Conservation (phyloP, 139 green algal genomes). For the Ettlia oleoabundans region DNA sequence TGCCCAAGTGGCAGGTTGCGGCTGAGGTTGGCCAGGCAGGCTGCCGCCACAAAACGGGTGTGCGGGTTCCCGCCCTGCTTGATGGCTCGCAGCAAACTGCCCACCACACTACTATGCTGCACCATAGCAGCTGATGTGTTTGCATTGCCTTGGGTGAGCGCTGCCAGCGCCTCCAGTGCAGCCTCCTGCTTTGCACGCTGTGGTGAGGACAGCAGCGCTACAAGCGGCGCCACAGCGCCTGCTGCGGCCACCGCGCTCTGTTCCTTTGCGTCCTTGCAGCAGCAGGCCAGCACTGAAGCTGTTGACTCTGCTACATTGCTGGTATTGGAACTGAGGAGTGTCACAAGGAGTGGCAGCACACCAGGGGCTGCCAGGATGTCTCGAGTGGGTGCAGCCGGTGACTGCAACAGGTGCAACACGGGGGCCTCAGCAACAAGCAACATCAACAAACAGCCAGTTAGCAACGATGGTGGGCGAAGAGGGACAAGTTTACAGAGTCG, state of each 20-base stretch:
- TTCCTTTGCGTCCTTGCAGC: constrained; percentile 44
- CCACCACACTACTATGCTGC: constrained; percentile 1
- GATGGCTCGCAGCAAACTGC: constrained; percentile 39
- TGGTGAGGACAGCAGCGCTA: constrained; percentile 42
- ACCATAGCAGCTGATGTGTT: constrained; percentile 37
- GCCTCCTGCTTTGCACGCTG: constrained; percentile 42
- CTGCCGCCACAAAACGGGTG: constrained; percentile 56
- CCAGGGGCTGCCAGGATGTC: constrained; percentile 27
- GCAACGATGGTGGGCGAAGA: too few relatives aligned
- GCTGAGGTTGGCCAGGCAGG: constrained; percentile 60
- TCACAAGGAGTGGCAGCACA: constrained; percentile 55
- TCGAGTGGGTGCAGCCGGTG: constrained; percentile 20
- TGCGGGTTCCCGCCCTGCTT: constrained; percentile 39
- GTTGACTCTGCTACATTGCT: constrained; percentile 49
- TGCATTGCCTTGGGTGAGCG: constrained; percentile 57
- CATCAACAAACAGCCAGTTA: too few relatives aligned
- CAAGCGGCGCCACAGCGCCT: constrained; percentile 43
- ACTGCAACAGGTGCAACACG: constrained; percentile 35
- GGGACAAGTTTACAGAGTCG: background rate
- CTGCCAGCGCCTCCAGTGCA: constrained; percentile 62
- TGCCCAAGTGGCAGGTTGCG: background rate
- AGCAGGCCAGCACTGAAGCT: constrained; percentile 60
- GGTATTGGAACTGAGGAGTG: constrained; percentile 43
- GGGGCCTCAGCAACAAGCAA: too few relatives aligned
- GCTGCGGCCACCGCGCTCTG: constrained; percentile 33